Conservation (phyloP, 169 alveolate species). For the Eimeria tenella region DNA sequence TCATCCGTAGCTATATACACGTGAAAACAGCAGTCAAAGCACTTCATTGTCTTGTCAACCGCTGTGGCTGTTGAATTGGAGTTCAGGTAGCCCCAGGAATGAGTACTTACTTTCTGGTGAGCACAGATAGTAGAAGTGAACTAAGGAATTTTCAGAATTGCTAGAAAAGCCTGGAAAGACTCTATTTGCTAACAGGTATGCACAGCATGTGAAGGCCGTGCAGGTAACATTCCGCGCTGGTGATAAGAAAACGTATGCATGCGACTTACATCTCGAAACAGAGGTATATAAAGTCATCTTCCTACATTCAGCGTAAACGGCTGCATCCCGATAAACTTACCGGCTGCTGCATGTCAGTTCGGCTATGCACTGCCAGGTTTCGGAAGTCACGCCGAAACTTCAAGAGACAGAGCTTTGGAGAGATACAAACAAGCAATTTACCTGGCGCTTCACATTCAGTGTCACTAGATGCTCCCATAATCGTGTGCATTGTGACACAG, state of each 20-base stretch:
- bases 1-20: too few species aligned
- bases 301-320: not conserved
- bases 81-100: constrained; percentile 72
- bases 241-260: constrained; percentile 41
- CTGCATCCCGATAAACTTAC: not conserved
- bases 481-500: constrained; percentile 30
- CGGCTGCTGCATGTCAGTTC: too few species aligned
- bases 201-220: not conserved
- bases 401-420: not conserved
- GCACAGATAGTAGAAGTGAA: not conserved
- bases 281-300: not conserved
- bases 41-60: not conserved
- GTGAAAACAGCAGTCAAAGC: not conserved
- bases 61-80: not conserved
- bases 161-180: too few species aligned
- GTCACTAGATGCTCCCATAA: not conserved
- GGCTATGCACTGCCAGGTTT: too few species aligned
- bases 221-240: constrained; percentile 68
- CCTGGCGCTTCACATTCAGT: not conserved
- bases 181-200: not conserved
- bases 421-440: not conserved
- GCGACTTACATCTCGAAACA: constrained; percentile 50
- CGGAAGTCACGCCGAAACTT: too few species aligned
- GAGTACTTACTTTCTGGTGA: constrained; percentile 43
- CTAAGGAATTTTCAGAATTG: too few species aligned